These are phyloP conservation scores for Ustilago nuda DNA, from an alignment of 1,284 basidiomycete species.

Conservation along the genomic window DNA sequence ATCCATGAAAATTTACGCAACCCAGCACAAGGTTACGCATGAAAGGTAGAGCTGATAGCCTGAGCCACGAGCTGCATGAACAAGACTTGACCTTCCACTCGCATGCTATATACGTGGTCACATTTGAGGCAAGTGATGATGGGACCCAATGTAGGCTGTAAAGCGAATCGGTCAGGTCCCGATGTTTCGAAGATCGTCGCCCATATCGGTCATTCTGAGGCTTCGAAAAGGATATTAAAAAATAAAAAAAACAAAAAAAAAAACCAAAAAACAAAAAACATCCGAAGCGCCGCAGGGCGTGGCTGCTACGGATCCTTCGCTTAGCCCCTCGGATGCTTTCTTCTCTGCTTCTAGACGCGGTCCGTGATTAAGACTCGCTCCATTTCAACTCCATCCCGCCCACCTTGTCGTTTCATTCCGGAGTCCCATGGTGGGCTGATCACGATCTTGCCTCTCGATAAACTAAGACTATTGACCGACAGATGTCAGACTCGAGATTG, in stretches of 20 bases:
- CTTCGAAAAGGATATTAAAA: background rate
- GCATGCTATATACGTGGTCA: too few relatives aligned
- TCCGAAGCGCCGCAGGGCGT: slow-evolving; percentile 5
- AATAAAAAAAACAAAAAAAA: too few relatives aligned
- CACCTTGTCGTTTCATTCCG: background rate
- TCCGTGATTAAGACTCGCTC: background rate
- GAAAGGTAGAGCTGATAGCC: too few relatives aligned
- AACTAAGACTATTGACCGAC: background rate
- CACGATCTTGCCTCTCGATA: background rate
- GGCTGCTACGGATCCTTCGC: background rate
- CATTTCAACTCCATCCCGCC: background rate
- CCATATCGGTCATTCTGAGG: background rate
- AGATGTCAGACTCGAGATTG: background rate
- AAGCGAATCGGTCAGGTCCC: too few relatives aligned
- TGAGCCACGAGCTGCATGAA: too few relatives aligned
- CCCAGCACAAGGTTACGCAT: too few relatives aligned
- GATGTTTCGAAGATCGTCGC: background rate
- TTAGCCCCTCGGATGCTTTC: slow-evolving; percentile 3
- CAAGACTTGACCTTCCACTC: too few relatives aligned
- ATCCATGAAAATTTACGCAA: too few relatives aligned
- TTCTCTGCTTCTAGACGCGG: background rate
- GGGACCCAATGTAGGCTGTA: too few relatives aligned
- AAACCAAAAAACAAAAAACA: background rate
- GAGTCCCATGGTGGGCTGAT: background rate
- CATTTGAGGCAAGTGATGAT: too few relatives aligned